A percentile compares a stretch with the other conserved stretches of the same genome.
Evolutionary conservation across 2,329 filamentous ascomycete genomes (phyloP).

Genomic region (Penicillium palitans): DNA sequence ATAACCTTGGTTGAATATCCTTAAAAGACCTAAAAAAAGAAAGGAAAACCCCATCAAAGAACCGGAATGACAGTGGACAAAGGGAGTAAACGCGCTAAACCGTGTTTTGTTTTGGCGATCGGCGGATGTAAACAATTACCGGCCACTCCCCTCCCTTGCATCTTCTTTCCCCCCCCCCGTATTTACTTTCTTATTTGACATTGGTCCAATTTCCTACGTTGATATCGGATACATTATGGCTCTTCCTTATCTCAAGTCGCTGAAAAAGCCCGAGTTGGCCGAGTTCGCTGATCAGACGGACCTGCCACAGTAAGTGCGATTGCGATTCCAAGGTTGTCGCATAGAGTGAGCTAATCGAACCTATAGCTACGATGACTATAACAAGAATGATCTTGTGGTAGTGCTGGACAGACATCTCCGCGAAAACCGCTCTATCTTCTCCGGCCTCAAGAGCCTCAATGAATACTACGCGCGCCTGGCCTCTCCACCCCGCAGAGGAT

Average conservation of each 20-base stretch:
- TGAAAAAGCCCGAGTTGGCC: slow-evolving; percentile 78
- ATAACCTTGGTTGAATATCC: background rate
- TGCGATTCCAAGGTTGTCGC: background rate
- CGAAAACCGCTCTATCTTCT: slow-evolving; percentile 66
- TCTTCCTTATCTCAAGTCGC: slow-evolving; percentile 73
- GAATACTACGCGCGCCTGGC: slow-evolving; percentile 68
- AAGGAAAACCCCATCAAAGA: background rate
- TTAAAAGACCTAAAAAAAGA: background rate
- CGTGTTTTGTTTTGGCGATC: slow-evolving; percentile 33
- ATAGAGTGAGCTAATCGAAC: slow-evolving; percentile 8
- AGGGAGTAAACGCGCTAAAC: slow-evolving; percentile 23
- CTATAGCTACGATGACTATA: slow-evolving; percentile 65
- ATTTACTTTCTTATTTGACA: slow-evolving; percentile 18
- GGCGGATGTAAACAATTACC: slow-evolving; percentile 36
- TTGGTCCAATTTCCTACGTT: slow-evolving; percentile 10
- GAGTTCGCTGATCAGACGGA: slow-evolving; percentile 72
- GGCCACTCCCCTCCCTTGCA: slow-evolving; percentile 21
- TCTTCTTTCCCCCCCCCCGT: slow-evolving; percentile 14
- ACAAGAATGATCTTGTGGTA: slow-evolving; percentile 77
- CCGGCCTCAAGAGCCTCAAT: slow-evolving; percentile 63
- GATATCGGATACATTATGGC: slow-evolving; percentile 54
- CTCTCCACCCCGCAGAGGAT: slow-evolving; percentile 40
- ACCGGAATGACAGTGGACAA: slow-evolving; percentile 8
- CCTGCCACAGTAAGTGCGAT: slow-evolving; percentile 66
- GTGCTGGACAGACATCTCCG: slow-evolving; percentile 72